These are phyloP conservation scores for Hericium alpestre DNA, from an alignment of 768 basidiomycete species.

Conservation along the genomic window DNA sequence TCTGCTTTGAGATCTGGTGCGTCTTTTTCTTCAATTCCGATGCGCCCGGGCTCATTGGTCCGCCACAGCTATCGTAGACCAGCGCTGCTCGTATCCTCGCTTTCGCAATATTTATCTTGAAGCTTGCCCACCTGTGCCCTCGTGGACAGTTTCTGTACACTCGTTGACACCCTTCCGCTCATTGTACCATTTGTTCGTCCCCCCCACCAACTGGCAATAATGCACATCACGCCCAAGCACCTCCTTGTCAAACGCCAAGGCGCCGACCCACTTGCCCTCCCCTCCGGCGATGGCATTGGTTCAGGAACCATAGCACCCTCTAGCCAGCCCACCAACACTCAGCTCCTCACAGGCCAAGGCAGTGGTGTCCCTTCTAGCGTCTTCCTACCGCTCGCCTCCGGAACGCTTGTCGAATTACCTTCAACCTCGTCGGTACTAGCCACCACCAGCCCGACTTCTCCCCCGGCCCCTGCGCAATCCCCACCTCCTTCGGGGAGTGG, in stretches of 20 bases:
- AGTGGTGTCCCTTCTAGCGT: neutral
- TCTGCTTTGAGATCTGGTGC: neutral
- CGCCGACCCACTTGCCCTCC: neutral
- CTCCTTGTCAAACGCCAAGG: conserved; percentile 3
- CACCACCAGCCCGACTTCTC: neutral
- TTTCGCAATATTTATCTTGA: neutral
- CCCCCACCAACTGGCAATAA: neutral
- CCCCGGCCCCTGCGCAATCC: neutral
- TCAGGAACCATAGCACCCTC: neutral
- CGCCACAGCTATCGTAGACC: neutral
- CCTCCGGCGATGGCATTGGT: conserved; percentile 1
- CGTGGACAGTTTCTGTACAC: conserved; percentile 1
- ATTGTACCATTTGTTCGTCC: conserved; percentile 2
- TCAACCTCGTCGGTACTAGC: neutral
- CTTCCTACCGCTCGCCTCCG: neutral
- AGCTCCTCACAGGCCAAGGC: conserved; percentile 1
- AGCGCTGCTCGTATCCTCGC: neutral
- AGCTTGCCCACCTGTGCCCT: neutral
- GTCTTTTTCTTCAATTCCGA: neutral
- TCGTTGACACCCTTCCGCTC: conserved; percentile 1
- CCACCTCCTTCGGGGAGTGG: neutral
- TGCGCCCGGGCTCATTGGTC: neutral
- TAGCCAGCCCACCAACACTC: neutral
- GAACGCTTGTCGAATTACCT: neutral
- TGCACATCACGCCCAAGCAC: neutral